Evolutionary conservation across 495 filamentous ascomycete species (phyloP).

Genomic region (Tuber borchii): DNA sequence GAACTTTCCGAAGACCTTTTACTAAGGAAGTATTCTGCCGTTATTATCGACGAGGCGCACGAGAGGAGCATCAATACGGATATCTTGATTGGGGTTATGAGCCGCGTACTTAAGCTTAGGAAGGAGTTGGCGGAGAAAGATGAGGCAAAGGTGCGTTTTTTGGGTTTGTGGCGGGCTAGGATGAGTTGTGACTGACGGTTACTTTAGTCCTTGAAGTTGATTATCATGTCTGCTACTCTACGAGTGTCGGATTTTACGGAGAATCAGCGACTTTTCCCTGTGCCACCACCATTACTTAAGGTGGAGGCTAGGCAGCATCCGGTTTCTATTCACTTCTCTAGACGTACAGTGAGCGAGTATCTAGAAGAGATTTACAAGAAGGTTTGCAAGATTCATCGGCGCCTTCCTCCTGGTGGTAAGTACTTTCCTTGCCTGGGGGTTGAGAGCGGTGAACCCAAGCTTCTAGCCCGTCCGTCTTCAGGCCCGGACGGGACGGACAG

Average conservation of each 20-base stretch:
- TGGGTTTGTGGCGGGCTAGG: neutral
- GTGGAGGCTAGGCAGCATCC: slow-evolving; percentile 90
- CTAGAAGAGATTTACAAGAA: slow-evolving; percentile 83
- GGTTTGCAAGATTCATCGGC: slow-evolving; percentile 78
- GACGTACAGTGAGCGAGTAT: slow-evolving; percentile 78
- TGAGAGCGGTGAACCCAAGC: neutral
- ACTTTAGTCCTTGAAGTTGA: slow-evolving; percentile 72
- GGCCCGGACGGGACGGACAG: no score
- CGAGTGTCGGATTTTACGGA: slow-evolving; percentile 82
- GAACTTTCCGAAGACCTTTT: slow-evolving; percentile 88
- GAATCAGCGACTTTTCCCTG: slow-evolving; percentile 70
- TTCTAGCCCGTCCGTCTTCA: no score
- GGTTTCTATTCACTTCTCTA: slow-evolving; percentile 82
- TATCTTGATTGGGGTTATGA: slow-evolving; percentile 92
- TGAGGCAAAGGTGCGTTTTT: slow-evolving; percentile 39
- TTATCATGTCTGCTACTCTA: slow-evolving; percentile 98
- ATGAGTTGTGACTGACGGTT: neutral
- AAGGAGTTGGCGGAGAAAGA: slow-evolving; percentile 59
- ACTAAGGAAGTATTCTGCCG: slow-evolving; percentile 83
- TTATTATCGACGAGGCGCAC: slow-evolving; percentile 96
- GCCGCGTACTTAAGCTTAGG: slow-evolving; percentile 76
- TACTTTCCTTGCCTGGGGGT: neutral
- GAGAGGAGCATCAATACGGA: slow-evolving; percentile 97
- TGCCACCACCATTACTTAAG: slow-evolving; percentile 76
- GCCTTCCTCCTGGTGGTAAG: slow-evolving; percentile 68